Evolutionary conservation across 768 basidiomycete genomes (phyloP).

Genomic region (Lentinus brumalis): DNA sequence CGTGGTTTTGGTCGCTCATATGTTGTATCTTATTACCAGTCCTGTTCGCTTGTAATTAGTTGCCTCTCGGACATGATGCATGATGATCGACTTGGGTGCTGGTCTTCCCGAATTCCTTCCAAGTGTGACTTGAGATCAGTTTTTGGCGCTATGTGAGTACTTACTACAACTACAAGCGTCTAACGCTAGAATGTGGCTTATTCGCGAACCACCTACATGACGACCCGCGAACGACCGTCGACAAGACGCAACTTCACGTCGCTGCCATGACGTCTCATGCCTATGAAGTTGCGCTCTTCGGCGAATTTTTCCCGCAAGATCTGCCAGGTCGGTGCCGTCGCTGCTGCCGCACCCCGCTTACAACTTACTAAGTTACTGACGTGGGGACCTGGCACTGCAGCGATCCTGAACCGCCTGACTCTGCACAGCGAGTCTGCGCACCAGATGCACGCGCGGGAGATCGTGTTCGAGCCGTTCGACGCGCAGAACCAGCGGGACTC

Average conservation of each 20-base stretch:
- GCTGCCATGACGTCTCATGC: conserved; percentile 43
- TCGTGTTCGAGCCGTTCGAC: conserved; percentile 82
- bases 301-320: conserved; percentile 78
- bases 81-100: not conserved
- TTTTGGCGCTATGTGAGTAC: too few relatives aligned
- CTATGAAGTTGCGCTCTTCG: conserved; percentile 83
- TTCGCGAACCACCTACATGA: not conserved
- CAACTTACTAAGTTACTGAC: too few relatives aligned
- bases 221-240: too few relatives aligned
- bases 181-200: not conserved
- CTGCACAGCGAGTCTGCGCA: conserved; percentile 78
- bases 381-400: conserved; percentile 32
- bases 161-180: not conserved
- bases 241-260: not conserved
- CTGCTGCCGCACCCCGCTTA: too few relatives aligned
- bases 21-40: not conserved
- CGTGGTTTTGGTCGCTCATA: not conserved
- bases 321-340: conserved; percentile 37
- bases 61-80: not conserved
- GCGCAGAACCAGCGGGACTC: conserved; percentile 61
- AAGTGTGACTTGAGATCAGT: too few relatives aligned
- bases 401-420: conserved; percentile 80
- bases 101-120: not conserved
- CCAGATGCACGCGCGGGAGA: conserved; percentile 72
- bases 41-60: too few relatives aligned